phyloP scores from a whole-genome alignment of 2,329 filamentous ascomycete genomes.

The Leptographium lundbergii region DNA sequence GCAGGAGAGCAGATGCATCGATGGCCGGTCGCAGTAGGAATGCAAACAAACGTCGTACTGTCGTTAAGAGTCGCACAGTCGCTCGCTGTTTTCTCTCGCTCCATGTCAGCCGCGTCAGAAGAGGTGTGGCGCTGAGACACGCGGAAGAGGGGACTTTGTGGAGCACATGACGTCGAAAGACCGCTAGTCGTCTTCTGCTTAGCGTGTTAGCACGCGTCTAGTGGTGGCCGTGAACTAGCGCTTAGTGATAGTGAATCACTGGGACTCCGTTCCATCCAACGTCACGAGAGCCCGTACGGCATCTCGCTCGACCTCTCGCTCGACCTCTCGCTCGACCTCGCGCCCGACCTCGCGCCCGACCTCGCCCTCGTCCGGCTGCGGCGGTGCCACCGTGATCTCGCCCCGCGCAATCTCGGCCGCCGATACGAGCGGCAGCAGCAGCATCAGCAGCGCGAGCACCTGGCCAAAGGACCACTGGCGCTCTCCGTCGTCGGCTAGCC shows the following conservation, averaged over 20 bases:
- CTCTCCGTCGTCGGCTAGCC: slow-evolving; percentile 39
- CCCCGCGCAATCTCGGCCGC: slow-evolving; percentile 39
- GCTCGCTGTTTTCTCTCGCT: neutral
- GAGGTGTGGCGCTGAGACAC: neutral
- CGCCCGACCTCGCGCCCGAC: too few relatives aligned
- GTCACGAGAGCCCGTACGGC: too few relatives aligned
- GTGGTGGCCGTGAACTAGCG: too few relatives aligned
- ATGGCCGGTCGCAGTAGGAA: neutral
- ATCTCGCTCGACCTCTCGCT: too few relatives aligned
- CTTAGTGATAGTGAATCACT: too few relatives aligned
- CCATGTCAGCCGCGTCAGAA: neutral
- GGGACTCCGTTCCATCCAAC: too few relatives aligned
- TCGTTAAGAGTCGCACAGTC: neutral
- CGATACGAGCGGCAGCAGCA: slow-evolving; percentile 46
- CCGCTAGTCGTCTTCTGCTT: neutral
- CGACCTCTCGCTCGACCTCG: neutral
- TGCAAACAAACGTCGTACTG: neutral
- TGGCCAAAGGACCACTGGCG: slow-evolving; percentile 51
- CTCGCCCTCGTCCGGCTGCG: neutral
- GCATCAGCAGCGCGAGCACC: slow-evolving; percentile 44
- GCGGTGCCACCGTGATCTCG: neutral
- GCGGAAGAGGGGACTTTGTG: neutral
- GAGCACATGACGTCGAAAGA: neutral
- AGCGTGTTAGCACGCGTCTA: neutral
- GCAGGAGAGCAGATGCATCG: neutral